These are phyloP conservation scores for Bacidia gigantensis DNA, from an alignment of 495 filamentous ascomycete genomes.

Conservation along the genomic window DNA sequence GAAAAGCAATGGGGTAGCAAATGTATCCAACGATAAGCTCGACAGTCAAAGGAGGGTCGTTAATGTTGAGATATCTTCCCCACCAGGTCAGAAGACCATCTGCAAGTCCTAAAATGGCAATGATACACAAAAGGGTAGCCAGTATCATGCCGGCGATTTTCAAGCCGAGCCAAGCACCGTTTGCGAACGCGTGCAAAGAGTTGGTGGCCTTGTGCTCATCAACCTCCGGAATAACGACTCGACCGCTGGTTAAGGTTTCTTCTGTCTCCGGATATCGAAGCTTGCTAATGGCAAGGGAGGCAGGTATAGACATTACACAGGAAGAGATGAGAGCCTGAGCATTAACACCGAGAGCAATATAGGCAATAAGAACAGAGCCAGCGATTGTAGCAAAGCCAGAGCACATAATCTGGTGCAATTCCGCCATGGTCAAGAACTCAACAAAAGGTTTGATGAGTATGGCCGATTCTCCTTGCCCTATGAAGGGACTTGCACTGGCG, in stretches of 20 bases:
- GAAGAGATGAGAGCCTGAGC: slow-evolving; percentile 64
- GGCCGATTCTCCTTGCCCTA: slow-evolving; percentile 84
- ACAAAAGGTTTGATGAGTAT: slow-evolving; percentile 86
- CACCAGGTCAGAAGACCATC: slow-evolving; percentile 81
- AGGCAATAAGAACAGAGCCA: slow-evolving; percentile 66
- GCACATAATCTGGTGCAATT: slow-evolving; percentile 83
- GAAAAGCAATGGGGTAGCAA: slow-evolving; percentile 72
- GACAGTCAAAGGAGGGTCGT: slow-evolving; percentile 52
- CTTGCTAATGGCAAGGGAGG: slow-evolving; percentile 74
- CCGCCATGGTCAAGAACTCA: slow-evolving; percentile 64
- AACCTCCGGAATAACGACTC: slow-evolving; percentile 63
- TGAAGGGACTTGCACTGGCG: slow-evolving; percentile 86
- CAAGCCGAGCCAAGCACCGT: slow-evolving; percentile 76
- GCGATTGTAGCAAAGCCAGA: slow-evolving; percentile 57
- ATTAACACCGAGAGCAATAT: slow-evolving; percentile 67
- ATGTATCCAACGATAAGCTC: slow-evolving; percentile 70
- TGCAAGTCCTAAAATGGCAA: slow-evolving; percentile 60
- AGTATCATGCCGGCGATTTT: slow-evolving; percentile 82
- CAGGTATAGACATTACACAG: slow-evolving; percentile 80
- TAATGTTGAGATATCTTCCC: slow-evolving; percentile 69
- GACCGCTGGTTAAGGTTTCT: slow-evolving; percentile 66
- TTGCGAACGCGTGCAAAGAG: slow-evolving; percentile 71
- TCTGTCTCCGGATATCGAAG: slow-evolving; percentile 80
- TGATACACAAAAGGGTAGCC: slow-evolving; percentile 67
- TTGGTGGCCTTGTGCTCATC: slow-evolving; percentile 60